phyloP scores from a whole-genome alignment of 345 rosid species.

The Ceriops decandra region DNA sequence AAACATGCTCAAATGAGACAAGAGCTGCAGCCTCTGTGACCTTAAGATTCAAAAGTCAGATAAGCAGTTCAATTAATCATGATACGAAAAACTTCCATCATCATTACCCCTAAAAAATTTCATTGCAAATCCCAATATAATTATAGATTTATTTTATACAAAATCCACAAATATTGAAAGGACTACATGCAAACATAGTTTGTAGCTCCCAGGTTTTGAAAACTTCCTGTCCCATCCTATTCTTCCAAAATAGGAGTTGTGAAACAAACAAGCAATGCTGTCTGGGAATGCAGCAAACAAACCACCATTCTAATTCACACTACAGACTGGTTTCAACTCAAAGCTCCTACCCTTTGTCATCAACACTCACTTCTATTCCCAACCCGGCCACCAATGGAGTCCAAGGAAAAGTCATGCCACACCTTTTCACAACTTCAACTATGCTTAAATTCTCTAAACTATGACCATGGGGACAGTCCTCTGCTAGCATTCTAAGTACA shows the following conservation, averaged over 20 bases:
- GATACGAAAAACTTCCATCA: neutral
- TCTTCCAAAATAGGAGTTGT: too few relatives aligned
- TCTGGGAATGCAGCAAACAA: too few relatives aligned
- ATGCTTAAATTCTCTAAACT: slow-evolving; percentile 4
- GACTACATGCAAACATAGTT: too few relatives aligned
- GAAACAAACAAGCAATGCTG: too few relatives aligned
- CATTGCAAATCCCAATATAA: too few relatives aligned
- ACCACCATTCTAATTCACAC: too few relatives aligned
- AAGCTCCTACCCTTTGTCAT: neutral
- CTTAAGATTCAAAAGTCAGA: slow-evolving; percentile 6
- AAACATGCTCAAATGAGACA: neutral
- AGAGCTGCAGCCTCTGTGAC: slow-evolving; percentile 21
- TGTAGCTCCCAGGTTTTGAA: too few relatives aligned
- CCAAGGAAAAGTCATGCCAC: slow-evolving; percentile 25
- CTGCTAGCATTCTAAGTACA: slow-evolving; percentile 24
- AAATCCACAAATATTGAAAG: too few relatives aligned
- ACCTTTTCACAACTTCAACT: slow-evolving; percentile 13
- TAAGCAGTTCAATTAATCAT: neutral
- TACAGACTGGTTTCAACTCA: neutral
- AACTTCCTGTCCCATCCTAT: too few relatives aligned
- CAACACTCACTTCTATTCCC: neutral
- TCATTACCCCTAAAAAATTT: neutral
- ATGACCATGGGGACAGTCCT: slow-evolving; percentile 5
- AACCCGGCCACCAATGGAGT: neutral
- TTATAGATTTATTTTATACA: too few relatives aligned